phyloP scores from a whole-genome alignment of 257 asterid species.

The Plantago elongata region DNA sequence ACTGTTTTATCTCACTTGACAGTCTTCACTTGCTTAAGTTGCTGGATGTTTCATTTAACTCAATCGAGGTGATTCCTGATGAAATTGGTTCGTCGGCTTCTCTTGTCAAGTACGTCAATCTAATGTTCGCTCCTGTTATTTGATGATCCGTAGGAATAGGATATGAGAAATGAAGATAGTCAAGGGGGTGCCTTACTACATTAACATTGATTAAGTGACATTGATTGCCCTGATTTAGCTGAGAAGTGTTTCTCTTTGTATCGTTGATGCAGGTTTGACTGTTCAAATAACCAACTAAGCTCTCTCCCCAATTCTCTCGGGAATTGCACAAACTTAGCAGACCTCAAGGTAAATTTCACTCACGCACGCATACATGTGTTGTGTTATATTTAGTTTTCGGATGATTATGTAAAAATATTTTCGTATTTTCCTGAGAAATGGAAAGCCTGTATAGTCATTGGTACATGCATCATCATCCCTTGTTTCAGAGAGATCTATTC shows the following conservation, averaged over 20 bases:
- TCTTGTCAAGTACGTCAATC: conserved; percentile 70
- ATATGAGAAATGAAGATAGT: conserved; percentile 11
- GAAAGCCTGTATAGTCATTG: neutral
- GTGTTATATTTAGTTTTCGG: neutral
- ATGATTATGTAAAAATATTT: neutral
- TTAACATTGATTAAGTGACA: conserved; percentile 5
- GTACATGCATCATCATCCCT: too few species aligned
- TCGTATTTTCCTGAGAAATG: neutral
- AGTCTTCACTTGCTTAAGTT: conserved; percentile 82
- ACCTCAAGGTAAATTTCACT: conserved; percentile 58
- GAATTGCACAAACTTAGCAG: conserved; percentile 57
- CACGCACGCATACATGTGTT: neutral
- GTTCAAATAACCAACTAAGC: conserved; percentile 71
- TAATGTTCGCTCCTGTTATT: conserved; percentile 16
- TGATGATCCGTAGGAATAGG: neutral
- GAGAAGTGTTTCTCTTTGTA: conserved; percentile 8
- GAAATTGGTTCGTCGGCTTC: conserved; percentile 76
- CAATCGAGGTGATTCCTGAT: conserved; percentile 56
- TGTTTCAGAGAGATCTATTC: too few species aligned
- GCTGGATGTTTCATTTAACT: conserved; percentile 69
- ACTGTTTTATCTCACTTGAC: conserved; percentile 21
- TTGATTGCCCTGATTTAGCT: conserved; percentile 16
- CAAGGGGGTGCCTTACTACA: too few species aligned
- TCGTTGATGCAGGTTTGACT: conserved; percentile 68
- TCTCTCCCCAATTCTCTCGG: conserved; percentile 79